These are phyloP conservation scores for Dendrobium officinale DNA, from an alignment of 106 monocot genomes.

Conservation along the genomic window DNA sequence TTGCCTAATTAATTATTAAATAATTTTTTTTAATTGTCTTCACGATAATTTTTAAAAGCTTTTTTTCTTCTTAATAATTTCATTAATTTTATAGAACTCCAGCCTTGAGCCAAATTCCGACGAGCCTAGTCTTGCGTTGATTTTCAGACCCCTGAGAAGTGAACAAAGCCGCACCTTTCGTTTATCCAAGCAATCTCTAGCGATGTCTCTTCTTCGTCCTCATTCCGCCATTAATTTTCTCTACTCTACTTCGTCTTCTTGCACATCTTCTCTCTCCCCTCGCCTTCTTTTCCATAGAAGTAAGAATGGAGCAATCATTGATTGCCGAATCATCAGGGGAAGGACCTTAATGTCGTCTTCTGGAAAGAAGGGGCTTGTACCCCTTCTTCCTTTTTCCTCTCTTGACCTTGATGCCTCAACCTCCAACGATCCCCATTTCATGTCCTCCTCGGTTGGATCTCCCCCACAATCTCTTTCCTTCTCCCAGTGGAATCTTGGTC, in stretches of 20 bases:
- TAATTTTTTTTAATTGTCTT: too few relatives aligned
- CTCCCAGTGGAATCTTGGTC: conserved; percentile 29
- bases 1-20: too few relatives aligned
- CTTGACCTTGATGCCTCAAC: neutral
- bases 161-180: neutral
- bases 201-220: neutral
- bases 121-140: neutral
- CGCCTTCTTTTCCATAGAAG: neutral
- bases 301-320: neutral
- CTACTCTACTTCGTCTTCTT: neutral
- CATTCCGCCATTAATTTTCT: neutral
- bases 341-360: neutral
- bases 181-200: neutral
- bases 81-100: too few relatives aligned
- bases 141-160: neutral
- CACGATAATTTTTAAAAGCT: too few relatives aligned
- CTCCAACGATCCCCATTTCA: neutral
- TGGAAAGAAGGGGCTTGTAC: neutral
- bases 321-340: neutral
- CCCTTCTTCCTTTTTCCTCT: neutral
- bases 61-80: too few relatives aligned
- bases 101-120: too few relatives aligned
- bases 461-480: conserved; percentile 10
- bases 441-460: conserved; percentile 41
- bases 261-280: neutral